These are phyloP conservation scores for Pseudogymnoascus sp. DNA, from an alignment of 2,329 filamentous ascomycete species.

Conservation along the genomic window DNA sequence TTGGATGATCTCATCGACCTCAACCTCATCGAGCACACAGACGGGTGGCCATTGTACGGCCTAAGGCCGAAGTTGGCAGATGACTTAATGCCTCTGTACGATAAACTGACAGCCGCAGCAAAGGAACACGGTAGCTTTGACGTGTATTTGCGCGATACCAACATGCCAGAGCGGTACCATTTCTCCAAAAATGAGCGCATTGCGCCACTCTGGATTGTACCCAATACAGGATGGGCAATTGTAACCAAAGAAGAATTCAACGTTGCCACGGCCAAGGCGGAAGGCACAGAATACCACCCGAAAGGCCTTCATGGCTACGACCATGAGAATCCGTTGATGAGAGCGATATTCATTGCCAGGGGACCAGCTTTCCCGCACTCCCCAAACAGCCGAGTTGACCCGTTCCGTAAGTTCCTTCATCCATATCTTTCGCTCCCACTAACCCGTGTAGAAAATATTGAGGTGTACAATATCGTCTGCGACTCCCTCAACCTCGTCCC, in stretches of 20 bases:
- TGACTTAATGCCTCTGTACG: conserved; percentile 61
- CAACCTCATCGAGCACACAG: conserved; percentile 68
- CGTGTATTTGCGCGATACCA: conserved; percentile 74
- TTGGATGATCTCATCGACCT: conserved; percentile 82
- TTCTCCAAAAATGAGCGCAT: conserved; percentile 84
- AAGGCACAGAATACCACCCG: conserved; percentile 64
- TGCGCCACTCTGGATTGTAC: conserved; percentile 89
- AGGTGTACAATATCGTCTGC: conserved; percentile 92
- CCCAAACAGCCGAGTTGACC: conserved; percentile 68
- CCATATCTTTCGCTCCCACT: not conserved
- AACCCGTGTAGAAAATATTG: conserved; percentile 64
- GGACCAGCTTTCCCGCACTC: conserved; percentile 87
- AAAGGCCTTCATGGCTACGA: conserved; percentile 90
- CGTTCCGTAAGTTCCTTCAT: conserved; percentile 60
- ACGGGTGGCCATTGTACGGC: conserved; percentile 91
- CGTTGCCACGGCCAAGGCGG: conserved; percentile 55
- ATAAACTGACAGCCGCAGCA: conserved; percentile 48
- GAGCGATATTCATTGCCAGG: conserved; percentile 86
- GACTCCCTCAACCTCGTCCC: conserved; percentile 72
- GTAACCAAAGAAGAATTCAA: conserved; percentile 74
- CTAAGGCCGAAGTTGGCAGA: conserved; percentile 66
- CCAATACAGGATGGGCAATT: conserved; percentile 87
- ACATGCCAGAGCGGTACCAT: conserved; percentile 91
- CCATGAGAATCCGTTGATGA: conserved; percentile 88
- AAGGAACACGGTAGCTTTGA: conserved; percentile 59